A percentile compares a stretch with the other conserved stretches of the same genome.
Conservation (phyloP, 495 filamentous ascomycete species). For the Aspergillus indologenus region DNA sequence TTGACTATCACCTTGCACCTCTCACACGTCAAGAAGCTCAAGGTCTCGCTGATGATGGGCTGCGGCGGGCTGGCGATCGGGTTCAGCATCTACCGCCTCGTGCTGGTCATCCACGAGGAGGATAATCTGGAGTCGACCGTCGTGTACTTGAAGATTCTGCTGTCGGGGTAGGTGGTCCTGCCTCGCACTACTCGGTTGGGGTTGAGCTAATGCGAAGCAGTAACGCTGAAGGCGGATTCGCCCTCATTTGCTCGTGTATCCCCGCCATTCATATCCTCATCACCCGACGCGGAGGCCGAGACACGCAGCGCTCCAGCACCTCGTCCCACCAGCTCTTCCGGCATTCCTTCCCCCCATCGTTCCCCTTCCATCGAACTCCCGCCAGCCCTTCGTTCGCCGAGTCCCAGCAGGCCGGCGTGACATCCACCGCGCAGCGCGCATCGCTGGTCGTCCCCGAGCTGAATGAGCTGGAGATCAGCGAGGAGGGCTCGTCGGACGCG, state of each 20-base stretch:
- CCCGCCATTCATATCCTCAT: neutral
- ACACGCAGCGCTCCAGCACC: neutral
- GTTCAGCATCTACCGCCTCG: slow-evolving; percentile 32
- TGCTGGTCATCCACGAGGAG: slow-evolving; percentile 19
- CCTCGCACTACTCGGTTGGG: no score
- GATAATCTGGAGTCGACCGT: neutral
- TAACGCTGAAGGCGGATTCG: slow-evolving; percentile 1
- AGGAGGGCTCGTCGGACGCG: neutral
- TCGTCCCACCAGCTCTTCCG: neutral
- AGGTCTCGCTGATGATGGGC: slow-evolving; percentile 27
- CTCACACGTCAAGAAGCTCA: slow-evolving; percentile 26
- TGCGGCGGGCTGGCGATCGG: slow-evolving; percentile 32
- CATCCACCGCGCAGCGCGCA: neutral
- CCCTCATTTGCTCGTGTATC: slow-evolving; percentile 3
- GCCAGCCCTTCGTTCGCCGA: no score
- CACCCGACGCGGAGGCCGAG: neutral
- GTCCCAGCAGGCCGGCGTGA: neutral
- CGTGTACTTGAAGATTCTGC: neutral
- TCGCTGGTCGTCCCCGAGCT: neutral
- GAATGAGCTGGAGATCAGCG: neutral
- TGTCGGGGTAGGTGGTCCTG: neutral
- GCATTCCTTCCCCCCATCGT: neutral
- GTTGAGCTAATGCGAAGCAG: no score
- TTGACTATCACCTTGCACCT: slow-evolving; percentile 33
- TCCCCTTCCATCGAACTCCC: neutral